Base-by-base conservation (phyloP, 2,329 filamentous ascomycete genomes). In the Emydomyces testavorans region DNA sequence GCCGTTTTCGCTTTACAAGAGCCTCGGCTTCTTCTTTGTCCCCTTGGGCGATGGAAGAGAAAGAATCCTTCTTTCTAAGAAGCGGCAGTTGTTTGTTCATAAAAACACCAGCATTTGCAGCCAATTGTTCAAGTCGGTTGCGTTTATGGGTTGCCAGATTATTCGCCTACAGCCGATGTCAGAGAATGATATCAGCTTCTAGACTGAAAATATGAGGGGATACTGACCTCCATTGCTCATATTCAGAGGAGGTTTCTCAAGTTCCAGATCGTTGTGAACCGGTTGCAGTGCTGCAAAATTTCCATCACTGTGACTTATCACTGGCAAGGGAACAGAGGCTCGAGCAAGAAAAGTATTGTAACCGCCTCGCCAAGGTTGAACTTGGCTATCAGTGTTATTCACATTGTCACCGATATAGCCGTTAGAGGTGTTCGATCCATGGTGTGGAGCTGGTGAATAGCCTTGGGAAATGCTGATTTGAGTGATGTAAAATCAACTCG, bases 71-170 rank as follows among this genome's bases (percentile, higher is more conserved):
- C 41, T n/a, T n/a, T n/a, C 31, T 42, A 3, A 23, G 18, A 7
- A 49, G 31, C 16, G 46, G 36, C 16, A 52, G 49, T 28, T 41
- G 18, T 16, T 46, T 48, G 39, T 48, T 50, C 40, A 50, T 31
- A 16, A 36, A 49, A n/a, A 48, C 44, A 6, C 46, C 52, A 16
- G 46, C 42, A 18, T 48, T 26, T 16, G 38, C 45, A 43, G 53
- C 48, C 29, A 55, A 34, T 46, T 54, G 34, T 24, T 54, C 46
- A 16, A 55, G 50, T 15, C 48, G 52, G 20, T 29, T 32, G 23
- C 41, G 53, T 10, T 39, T 46, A 1, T 5, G 11, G 11, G 28
- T 3, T 28, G 10, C 10, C 1, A 7, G 11, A 16, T 35, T 36
- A n/a, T 26, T 35, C 7, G 15, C 21, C 34, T 47, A 26, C 21